Evolutionary conservation across 345 rosid genomes (phyloP).

Genomic region (Lumnitzera racemosa): DNA sequence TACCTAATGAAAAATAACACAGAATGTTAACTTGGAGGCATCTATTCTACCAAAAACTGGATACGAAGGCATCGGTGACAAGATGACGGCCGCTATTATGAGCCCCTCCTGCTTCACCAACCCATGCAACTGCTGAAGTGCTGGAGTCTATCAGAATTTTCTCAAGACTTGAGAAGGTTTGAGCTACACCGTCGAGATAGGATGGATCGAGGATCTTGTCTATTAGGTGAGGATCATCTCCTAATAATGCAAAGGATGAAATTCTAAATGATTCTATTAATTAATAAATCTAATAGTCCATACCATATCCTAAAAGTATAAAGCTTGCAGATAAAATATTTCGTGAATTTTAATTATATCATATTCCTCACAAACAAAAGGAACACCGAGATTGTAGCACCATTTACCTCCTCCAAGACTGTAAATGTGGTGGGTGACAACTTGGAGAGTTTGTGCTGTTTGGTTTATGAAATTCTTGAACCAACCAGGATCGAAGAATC

Average conservation of each 20-base stretch:
- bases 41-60: slow-evolving; percentile 41
- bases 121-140: slow-evolving; percentile 48
- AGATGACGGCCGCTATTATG: slow-evolving; percentile 40
- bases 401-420: slow-evolving; percentile 42
- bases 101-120: slow-evolving; percentile 63
- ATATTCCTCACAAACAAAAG: no score
- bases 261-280: no score
- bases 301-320: no score
- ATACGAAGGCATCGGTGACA: slow-evolving; percentile 44
- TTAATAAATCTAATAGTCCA: no score
- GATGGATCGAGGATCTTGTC: slow-evolving; percentile 40
- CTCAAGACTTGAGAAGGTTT: slow-evolving; percentile 22
- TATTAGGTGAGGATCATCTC: slow-evolving; percentile 30
- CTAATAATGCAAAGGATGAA: slow-evolving; percentile 15
- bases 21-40: neutral
- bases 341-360: no score
- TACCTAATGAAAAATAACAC: neutral
- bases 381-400: neutral
- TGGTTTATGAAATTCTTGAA: slow-evolving; percentile 20
- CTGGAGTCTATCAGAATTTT: slow-evolving; percentile 25
- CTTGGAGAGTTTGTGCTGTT: slow-evolving; percentile 27
- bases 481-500: slow-evolving; percentile 42
- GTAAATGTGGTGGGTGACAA: slow-evolving; percentile 50
- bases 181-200: slow-evolving; percentile 23
- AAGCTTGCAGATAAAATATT: no score